Evolutionary conservation across 441 rosid genomes (phyloP).

Genomic region (Rhodomyrtus psidioides): DNA sequence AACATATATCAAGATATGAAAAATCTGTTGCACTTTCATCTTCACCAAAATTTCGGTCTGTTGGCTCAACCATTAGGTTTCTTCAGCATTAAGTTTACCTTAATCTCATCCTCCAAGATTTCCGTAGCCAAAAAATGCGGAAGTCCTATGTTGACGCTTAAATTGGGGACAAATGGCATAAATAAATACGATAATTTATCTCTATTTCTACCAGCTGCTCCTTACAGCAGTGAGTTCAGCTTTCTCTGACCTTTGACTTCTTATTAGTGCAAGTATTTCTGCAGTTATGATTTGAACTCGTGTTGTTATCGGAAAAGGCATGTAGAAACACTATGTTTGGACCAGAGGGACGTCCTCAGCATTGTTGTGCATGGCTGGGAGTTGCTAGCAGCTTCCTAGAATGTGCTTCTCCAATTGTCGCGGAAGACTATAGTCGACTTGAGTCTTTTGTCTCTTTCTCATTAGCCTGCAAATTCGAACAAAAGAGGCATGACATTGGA

Average conservation of each 20-base stretch:
- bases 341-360: constrained; percentile 99
- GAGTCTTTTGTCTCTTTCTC: neutral
- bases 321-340: constrained; percentile 99
- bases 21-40: neutral
- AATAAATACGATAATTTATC: constrained; percentile 20
- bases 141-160: neutral
- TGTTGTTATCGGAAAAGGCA: constrained; percentile 43
- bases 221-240: constrained; percentile 74
- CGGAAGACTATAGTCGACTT: constrained; percentile 29
- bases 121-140: neutral
- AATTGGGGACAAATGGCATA: neutral
- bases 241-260: neutral
- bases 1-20: neutral
- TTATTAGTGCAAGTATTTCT: constrained; percentile 2
- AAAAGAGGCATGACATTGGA: no score
- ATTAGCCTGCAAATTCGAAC: neutral
- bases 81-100: neutral
- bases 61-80: neutral
- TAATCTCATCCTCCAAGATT: neutral
- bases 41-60: neutral
- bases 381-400: constrained; percentile 99
- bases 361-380: constrained; percentile 99
- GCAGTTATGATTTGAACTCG: constrained; percentile 10
- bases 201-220: constrained; percentile 93
- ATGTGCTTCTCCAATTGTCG: constrained; percentile 91